These are phyloP conservation scores for Boletus barrowsii DNA, from an alignment of 768 basidiomycete genomes.

Conservation along the genomic window DNA sequence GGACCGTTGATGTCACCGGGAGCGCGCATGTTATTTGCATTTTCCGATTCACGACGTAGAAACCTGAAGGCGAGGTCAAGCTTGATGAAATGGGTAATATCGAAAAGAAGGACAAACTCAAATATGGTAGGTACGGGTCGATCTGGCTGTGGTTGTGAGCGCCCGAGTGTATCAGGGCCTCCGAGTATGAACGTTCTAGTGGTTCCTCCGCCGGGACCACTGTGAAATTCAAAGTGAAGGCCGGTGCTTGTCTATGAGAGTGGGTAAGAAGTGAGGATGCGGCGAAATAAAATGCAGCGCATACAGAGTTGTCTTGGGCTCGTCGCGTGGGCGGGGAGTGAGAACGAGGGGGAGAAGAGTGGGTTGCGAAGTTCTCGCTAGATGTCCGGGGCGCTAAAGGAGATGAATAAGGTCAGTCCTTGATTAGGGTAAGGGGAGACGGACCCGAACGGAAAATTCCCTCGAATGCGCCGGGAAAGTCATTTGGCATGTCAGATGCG, in stretches of 20 bases:
- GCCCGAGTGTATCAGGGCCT: constrained; percentile 28
- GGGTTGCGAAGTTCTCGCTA: neutral
- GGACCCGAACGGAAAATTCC: constrained; percentile 44
- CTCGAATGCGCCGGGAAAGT: constrained; percentile 42
- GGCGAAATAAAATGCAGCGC: neutral
- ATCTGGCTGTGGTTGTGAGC: constrained; percentile 27
- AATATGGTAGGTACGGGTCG: constrained; percentile 42
- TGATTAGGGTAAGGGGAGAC: constrained; percentile 4
- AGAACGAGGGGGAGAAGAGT: constrained; percentile 6
- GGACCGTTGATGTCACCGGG: constrained; percentile 51
- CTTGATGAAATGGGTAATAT: too few relatives aligned
- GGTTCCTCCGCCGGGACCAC: constrained; percentile 25
- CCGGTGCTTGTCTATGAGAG: constrained; percentile 18
- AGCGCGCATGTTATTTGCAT: constrained; percentile 16
- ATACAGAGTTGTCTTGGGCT: constrained; percentile 18
- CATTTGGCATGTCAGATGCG: constrained; percentile 24
- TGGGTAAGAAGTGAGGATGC: neutral
- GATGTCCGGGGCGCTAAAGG: constrained; percentile 8
- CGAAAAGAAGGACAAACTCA: constrained; percentile 40
- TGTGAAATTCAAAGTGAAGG: constrained; percentile 37
- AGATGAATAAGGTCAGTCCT: neutral
- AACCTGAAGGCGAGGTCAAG: constrained; percentile 28
- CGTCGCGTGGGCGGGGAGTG: constrained; percentile 16
- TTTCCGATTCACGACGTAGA: constrained; percentile 28
- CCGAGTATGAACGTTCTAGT: constrained; percentile 38